Base-by-base conservation (phyloP, 352 stramenopile species). In the Pythium sp. region DNA sequence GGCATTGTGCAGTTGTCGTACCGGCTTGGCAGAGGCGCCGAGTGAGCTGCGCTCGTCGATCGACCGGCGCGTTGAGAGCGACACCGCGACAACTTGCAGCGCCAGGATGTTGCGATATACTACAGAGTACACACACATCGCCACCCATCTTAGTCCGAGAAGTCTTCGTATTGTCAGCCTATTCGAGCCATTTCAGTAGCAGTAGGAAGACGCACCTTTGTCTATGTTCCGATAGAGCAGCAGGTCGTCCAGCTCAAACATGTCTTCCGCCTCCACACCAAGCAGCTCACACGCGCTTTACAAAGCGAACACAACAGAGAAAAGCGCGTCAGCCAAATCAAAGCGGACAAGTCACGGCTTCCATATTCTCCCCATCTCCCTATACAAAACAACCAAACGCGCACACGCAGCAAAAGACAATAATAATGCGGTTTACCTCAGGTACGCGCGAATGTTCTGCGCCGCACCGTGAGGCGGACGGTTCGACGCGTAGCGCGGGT, bases 61-160 rank as follows among this genome's bases (percentile, higher is more conserved):
- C 3, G 88, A 93, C 22, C 88, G 80, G 4, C 87, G 83, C 57
- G 84, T 86, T 2, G 86, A 94, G 32, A 94, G 78, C n/a, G 78
- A 80, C 32, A 94, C 78, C 0, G 84, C 84, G 58, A 91, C 84
- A 2, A 68, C 73, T 47, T 95, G 86, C n/a, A 95, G 64, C 14
- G 86, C 77, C 3, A 94, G 71, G 18, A 95, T 88, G 68, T 92
- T 93, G 58, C 77, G 81, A 51, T 93, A 95, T 9, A 95, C 88
- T 95, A 60, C 15, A 24, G 20, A 18, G 26, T 1, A 26, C 22
- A 71, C 60, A 63, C 15, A 65, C 4, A 46, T 11, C 14, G 5
- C 14, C 38, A 22, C n/a, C 41, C 24, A 56, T 20, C 22, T 36
- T 30, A 60, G 18, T n/a, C 24, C 3, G 20, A 60, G 5, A 18